Base-by-base conservation (phyloP, 2,329 filamentous ascomycete species). In the Chaetomium sp. region DNA sequence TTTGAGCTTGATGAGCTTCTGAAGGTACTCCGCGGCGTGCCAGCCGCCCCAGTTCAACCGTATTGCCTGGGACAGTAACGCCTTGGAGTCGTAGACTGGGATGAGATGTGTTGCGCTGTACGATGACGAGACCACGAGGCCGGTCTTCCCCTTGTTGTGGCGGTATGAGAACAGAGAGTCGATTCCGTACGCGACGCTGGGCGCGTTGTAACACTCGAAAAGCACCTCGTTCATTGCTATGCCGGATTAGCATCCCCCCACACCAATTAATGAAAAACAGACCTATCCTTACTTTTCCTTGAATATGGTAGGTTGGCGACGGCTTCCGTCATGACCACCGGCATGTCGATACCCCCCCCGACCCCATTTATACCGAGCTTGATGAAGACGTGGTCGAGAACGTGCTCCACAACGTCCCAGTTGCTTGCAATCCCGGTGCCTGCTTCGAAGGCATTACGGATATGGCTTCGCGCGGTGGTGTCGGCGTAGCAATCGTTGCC, bases 381-480 rank as follows among this genome's bases (percentile, higher is more conserved):
- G 63, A 96, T 79, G 70, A 99, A 99, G 43, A 91, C 81, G 71
- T 96, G 96, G 73, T 99, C 94, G 47, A 99, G 74, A 5, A 96
- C 79, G 56, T 92, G 91, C 71, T 99, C 94, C 84, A 96, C 91
- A 37, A 91, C 91, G 71, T 99, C 94, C 91, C 95, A 99, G 69
- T 97, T 97, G 70, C 89, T 91, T 58, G 97, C 84, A 48, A 99
- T 87, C 61, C 91, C 92, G 45, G 87, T 92, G 32, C 91, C 91
- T 1, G 87, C 82, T 70, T 99, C 94, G 65, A 96, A 97, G 1
- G 91, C 87, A 69, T 89, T 88, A 69, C 92, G 87, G 57, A 95
- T 86, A 69, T 97, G 94, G 9, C 91, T 89, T 55, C 89, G 82
- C 27, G 94, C 91, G 1, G 91, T 96, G 33, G 92, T 94, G 72